A percentile compares a stretch with the other conserved stretches of the same genome.
Evolutionary conservation across 1,284 basidiomycete species (phyloP).

Genomic region (Abortiporus biennis): DNA sequence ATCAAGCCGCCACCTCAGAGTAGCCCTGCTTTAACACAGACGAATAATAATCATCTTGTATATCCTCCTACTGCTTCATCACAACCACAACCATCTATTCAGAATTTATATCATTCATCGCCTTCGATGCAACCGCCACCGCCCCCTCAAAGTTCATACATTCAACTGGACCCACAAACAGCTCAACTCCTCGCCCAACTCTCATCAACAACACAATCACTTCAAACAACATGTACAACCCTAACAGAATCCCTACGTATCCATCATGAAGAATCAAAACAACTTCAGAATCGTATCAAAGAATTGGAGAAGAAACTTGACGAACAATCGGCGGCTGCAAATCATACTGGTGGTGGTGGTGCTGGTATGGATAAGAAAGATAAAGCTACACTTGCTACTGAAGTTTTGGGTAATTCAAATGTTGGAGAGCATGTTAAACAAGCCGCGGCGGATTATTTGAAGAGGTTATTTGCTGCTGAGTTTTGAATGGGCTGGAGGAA

Average conservation of each 20-base stretch:
- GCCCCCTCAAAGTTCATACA: not conserved
- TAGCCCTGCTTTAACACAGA: no score
- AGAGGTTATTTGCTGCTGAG: constrained; percentile 40
- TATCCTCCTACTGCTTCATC: no score
- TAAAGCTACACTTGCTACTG: constrained; percentile 57
- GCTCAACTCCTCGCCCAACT: constrained; percentile 26
- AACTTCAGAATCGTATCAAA: no score
- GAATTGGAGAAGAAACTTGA: constrained; percentile 44
- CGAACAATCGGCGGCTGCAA: constrained; percentile 56
- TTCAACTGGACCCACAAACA: constrained; percentile 1
- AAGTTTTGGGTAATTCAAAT: constrained; percentile 46
- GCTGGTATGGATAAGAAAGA: constrained; percentile 38
- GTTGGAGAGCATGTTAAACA: constrained; percentile 53
- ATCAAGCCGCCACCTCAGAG: no score
- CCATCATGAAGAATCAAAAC: constrained; percentile 22
- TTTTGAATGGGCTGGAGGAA: no score
- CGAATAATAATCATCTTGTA: no score
- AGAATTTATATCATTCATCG: no score
- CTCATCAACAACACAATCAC: constrained; percentile 41
- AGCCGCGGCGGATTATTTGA: constrained; percentile 63
- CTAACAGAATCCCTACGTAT: constrained; percentile 30
- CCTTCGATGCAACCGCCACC: not conserved
- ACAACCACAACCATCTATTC: no score
- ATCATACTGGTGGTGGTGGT: constrained; percentile 48
- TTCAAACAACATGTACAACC: constrained; percentile 52